Evolutionary conservation across 495 filamentous ascomycete genomes (phyloP), one percentile per base, ranked within the genome.

Genomic region (Usnea hakonensis): DNA sequence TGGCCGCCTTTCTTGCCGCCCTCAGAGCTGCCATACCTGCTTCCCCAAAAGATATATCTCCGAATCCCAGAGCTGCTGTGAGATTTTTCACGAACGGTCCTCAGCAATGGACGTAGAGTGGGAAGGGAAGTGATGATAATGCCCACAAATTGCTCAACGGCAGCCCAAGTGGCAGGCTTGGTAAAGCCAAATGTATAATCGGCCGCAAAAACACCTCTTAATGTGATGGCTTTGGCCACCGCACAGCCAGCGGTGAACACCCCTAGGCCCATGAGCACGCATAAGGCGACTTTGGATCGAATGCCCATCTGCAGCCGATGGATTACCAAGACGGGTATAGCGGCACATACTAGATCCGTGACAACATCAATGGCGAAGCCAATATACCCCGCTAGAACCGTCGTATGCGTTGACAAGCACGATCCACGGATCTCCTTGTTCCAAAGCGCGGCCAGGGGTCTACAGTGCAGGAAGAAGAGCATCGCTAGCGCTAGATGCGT

Each of bases 221-320:
- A 23, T 10, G 52, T 46, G 21, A 65, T 21, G 28, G 63, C 52
- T 59, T 65, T 65, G 28, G 57, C 57, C n/a, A 65, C 63, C 6
- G 63, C 63, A 46, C 63, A 65, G 2, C 57, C 58, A 11, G 63
- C 63, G n/a, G 63, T 65, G 19, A 65, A 61, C 16, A 65, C 50
- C 40, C 63, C 63, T 14, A 65, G 14, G 10, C 63, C 52, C 58
- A 65, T 61, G 19, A 65, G 52, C 26, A 30, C 46, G 33, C 63
- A 65, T 3, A 65, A 23, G 7, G 58, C 52, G 16, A 65, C 28
- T 50, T 65, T 65, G 5, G 50, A 48, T 17, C 35, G 44, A 11
- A 55, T 19, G 32, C 55, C 44, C 63, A 65, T 65, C 23, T 61
- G 63, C 26, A 65, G 57, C 41, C 50, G 57, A 36, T 56, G 57